Evolutionary conservation across 2,329 filamentous ascomycete species (phyloP).

Genomic region (Aspergillus ibericus): DNA sequence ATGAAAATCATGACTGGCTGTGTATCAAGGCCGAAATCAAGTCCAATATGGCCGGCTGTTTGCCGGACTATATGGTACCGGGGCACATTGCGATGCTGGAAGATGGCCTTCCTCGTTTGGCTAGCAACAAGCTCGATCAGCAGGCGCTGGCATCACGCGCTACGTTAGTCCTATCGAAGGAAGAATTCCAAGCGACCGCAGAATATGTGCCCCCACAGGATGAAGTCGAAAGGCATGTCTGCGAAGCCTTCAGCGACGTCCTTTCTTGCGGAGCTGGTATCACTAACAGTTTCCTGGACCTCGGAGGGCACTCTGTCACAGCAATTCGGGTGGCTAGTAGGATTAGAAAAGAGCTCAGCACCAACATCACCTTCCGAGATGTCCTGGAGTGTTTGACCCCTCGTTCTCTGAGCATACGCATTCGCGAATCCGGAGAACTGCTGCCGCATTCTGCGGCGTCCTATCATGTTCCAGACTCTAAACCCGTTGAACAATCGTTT

Average conservation of each 20-base stretch:
- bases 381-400: not conserved
- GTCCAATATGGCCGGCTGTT: not conserved
- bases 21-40: not conserved
- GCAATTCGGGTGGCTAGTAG: not conserved
- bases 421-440: not conserved
- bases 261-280: not conserved
- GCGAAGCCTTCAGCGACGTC: not conserved
- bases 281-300: not conserved
- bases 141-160: not conserved
- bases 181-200: not conserved
- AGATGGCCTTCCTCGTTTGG: not conserved
- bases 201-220: not conserved
- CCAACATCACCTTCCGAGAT: not conserved
- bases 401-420: not conserved
- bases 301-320: conserved; percentile 1
- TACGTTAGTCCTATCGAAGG: not conserved
- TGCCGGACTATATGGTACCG: conserved; percentile 1
- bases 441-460: not conserved
- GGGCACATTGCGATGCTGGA: not conserved
- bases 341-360: not conserved
- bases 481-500: conserved; percentile 2
- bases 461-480: not conserved
- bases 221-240: not conserved
- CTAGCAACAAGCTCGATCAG: not conserved
- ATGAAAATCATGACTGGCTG: not conserved